A percentile compares a stretch with the other conserved stretches of the same genome.
phyloP scores from a whole-genome alignment of 2,329 filamentous ascomycete species.

The Aspergillus sp. region DNA sequence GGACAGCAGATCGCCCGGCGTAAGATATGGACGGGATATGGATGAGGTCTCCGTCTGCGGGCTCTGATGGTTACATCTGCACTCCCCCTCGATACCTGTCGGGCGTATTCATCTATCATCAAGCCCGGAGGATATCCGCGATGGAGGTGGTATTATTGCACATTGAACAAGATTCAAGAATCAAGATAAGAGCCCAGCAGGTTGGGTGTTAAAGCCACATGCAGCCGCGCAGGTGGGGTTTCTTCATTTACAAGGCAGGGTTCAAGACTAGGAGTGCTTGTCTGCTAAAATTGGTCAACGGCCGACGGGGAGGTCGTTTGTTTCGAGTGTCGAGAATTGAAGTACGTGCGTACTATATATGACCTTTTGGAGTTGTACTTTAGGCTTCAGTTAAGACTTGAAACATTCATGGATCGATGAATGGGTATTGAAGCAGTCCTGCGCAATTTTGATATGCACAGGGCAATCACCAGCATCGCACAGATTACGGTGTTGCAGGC shows the following conservation, averaged over 20 bases:
- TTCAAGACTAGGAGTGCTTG: neutral
- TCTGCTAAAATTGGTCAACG: neutral
- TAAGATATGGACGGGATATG: neutral
- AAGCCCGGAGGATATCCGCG: neutral
- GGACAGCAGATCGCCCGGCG: neutral
- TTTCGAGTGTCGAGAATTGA: neutral
- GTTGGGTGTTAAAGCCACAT: constrained; percentile 1
- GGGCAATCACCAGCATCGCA: too few relatives aligned
- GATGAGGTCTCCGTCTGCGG: too few relatives aligned
- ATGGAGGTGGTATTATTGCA: neutral
- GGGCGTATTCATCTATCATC: neutral
- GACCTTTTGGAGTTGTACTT: neutral
- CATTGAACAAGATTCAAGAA: neutral
- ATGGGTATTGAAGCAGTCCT: neutral
- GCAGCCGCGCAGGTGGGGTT: constrained; percentile 1
- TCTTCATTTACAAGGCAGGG: neutral
- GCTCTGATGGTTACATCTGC: neutral
- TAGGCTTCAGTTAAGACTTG: neutral
- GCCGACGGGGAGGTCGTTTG: neutral
- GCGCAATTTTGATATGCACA: neutral
- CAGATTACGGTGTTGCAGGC: neutral
- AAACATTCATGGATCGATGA: neutral
- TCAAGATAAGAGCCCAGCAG: constrained; percentile 1
- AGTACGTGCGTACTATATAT: neutral
- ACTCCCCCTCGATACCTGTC: neutral